Evolutionary conservation across 805 yeast genomes (phyloP), one percentile per base, ranked within the genome.

Genomic region (Hanseniaspora osmophila): DNA sequence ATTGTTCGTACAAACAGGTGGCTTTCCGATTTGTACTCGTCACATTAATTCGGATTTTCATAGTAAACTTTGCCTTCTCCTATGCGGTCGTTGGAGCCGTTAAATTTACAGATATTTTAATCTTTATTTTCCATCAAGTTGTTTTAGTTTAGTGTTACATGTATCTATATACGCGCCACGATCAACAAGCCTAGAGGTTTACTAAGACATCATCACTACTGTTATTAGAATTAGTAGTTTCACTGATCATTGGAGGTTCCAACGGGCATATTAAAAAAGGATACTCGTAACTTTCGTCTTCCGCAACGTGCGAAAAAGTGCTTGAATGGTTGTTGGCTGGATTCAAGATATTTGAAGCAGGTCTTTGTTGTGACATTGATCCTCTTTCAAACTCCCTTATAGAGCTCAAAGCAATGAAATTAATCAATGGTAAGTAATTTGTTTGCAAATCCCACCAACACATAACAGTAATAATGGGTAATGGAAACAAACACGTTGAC

Each of bases 401-500:
- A 0, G 96, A 84, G 48, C 94, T 73, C 47, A 90, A 67, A 0
- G 97, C 96, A 54, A 90, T 88, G 61, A 84, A 90, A 48, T 76
- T 74, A 1, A 87, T 77, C 46, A 92, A 66, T 0, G 96, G 97
- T 40, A 79, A 68, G 54, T 84, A 84, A 54, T 80, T 78, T 49
- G 75, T 77, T 57, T 92, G 84, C 59, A 87, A 90, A 57, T 81
- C 81, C 78, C 85, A 85, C 57, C 81, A 66, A 47, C 78, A 74
- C 27, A 74, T 71, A 27, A 80, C 52, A 0, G 94, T 80, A 3
- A 77, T 61, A 6, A 84, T 54, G 1, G 96, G 94, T 40, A 88
- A 65, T 2, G 96, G 96, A 2, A 78, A 65, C 41, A 92, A 63
- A 51, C 76, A 71, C 43, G 80, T 66, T 0, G 96, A 86, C 40